Evolutionary conservation across 805 yeast genomes (phyloP), one percentile per base, ranked within the genome.

Genomic region (Ogataea trehalophila): DNA sequence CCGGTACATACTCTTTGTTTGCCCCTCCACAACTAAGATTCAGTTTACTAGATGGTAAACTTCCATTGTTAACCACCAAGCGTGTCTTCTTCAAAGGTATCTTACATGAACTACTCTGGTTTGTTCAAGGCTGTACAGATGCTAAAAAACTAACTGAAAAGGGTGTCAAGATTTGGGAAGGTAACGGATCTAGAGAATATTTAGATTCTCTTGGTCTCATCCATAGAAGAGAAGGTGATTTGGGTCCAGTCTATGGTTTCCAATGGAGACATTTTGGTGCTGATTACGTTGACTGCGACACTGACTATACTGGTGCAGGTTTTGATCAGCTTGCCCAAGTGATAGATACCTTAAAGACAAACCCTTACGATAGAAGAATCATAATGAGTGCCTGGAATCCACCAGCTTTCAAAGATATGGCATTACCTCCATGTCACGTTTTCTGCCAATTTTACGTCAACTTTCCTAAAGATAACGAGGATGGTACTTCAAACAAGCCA

Each of bases 201-300:
- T 72, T 94, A 46, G 97, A 94, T 64, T 76, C 80, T 4, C 69
- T 90, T 35, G 99, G 98, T 0, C 75, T 94, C 41, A 75, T 76
- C 0, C 74, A 86, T 49, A 81, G 96, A 62, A 74, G 90, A 49
- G 97, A 81, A 58, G 98, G 98, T 46, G 99, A 94, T 68, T 68
- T 94, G 57, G 99, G 99, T 1, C 99, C 99, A 1, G 97, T 94
- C 2, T 94, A 94, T 65, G 99, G 99, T 0, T 94, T 94, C 70
- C 99, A 94, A 68, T 94, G 99, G 99, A 81, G 99, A 60, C 99
- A 94, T 68, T 94, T 94, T 66, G 99, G 99, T 39, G 99, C 99
- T 5, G 81, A 87, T 55, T 94, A 94, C 65, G 73, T 61, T 33
- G 90, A 89, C 46, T 88, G 96, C 61, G 90, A 92, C 50, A 76